Evolutionary conservation across 164 flowering plant species (phyloP), one percentile per base, ranked within the genome.

Genomic region (Nymphaea colorata): DNA sequence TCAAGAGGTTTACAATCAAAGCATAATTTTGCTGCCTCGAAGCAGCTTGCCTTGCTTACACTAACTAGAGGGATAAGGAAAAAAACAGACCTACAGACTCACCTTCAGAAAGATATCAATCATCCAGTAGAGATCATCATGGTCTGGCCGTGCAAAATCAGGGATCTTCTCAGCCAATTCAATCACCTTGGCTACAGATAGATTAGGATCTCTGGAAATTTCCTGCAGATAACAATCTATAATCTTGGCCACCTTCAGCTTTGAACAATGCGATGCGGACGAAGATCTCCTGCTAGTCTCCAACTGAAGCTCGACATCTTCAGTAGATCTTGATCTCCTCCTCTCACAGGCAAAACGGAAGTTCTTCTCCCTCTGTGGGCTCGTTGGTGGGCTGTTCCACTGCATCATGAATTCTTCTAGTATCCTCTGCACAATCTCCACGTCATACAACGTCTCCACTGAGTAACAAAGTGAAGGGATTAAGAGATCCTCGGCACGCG

Each of bases 41-140:
- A 25, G 36, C 36, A 25, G 36, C 36, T 25, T 25, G 36, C 36
- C 36, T 25, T 25, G 36, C 36, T 25, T 25, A 25, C 1, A 25
- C 36, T 25, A 25, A 25, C 36, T 25, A 25, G 57, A 51, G 8
- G 57, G 57, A 51, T 3, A 51, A 51, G 57, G 14, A 51, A 51
- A 47, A 47, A 12, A 47, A 47, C 8, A 51, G 10, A 51, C 12
- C 8, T 8, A 51, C 57, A 51, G 44, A 3, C 59, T 78, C 83
- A 95, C 99, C 99, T 90, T 92, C 51, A 95, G 91, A 66, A 85
- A 95, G 61, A 85, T 85, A 81, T 95, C 98, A 75, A 92, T 86
- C 5, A 93, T 98, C 73, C 78, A 74, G 87, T 95, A 95, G 16
- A 95, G 91, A 78, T 87, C 97, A 72, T 92, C 99, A 75, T 95